These are phyloP conservation scores for Boletus subparvulus DNA, from an alignment of 768 basidiomycete species.

Conservation along the genomic window DNA sequence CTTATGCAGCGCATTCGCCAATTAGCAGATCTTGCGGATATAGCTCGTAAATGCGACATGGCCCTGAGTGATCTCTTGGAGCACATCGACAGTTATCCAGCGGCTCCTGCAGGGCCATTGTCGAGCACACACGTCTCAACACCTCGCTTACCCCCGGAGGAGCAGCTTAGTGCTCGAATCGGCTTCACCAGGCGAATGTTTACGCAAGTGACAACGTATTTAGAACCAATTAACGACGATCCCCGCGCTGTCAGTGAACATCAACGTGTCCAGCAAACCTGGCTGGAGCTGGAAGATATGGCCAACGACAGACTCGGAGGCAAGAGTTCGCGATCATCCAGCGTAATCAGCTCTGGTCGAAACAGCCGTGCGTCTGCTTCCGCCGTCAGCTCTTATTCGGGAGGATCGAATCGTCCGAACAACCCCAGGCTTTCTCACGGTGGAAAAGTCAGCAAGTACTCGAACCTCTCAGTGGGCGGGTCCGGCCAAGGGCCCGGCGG, in stretches of 20 bases:
- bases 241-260: constrained; percentile 58
- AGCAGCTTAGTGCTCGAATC: constrained; percentile 63
- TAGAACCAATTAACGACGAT: constrained; percentile 53
- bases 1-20: constrained; percentile 51
- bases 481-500: constrained; percentile 38
- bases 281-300: constrained; percentile 82
- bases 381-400: constrained; percentile 23
- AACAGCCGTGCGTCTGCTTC: constrained; percentile 59
- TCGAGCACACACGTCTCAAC: constrained; percentile 50
- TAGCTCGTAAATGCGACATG: constrained; percentile 61
- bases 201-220: constrained; percentile 43
- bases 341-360: constrained; percentile 63
- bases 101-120: constrained; percentile 49
- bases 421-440: constrained; percentile 12
- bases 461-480: constrained; percentile 30
- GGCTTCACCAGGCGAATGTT: constrained; percentile 59
- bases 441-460: constrained; percentile 30
- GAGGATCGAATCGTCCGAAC: constrained; percentile 17
- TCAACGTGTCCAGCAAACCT: constrained; percentile 72
- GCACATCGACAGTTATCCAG: constrained; percentile 82
- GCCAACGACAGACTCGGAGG: constrained; percentile 61
- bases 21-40: constrained; percentile 53
- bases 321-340: constrained; percentile 62
- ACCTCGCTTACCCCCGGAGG: constrained; percentile 52
- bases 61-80: constrained; percentile 82